Evolutionary conservation across 2,329 filamentous ascomycete species (phyloP).

Genomic region (Remersonia thermophila): DNA sequence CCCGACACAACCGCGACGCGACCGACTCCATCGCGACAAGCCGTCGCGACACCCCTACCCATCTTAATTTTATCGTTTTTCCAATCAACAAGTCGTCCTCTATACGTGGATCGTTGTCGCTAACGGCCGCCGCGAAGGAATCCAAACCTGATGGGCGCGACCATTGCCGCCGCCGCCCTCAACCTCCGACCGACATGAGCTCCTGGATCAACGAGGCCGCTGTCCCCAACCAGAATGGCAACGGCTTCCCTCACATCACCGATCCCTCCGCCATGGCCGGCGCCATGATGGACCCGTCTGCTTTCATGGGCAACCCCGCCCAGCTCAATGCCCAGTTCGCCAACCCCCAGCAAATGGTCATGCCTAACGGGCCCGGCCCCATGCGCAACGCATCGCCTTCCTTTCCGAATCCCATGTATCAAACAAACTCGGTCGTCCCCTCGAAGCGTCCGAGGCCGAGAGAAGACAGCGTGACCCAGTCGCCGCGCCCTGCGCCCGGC

Average conservation of each 20-base stretch:
- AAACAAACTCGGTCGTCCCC: constrained; percentile 75
- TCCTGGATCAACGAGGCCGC: constrained; percentile 61
- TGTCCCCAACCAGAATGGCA: constrained; percentile 58
- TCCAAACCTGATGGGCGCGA: constrained; percentile 34
- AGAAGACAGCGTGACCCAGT: constrained; percentile 76
- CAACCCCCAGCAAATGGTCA: constrained; percentile 47
- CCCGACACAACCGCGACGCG: constrained; percentile 26
- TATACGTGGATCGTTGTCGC: constrained; percentile 10
- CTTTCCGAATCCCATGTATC: constrained; percentile 67
- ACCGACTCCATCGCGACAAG: constrained; percentile 34
- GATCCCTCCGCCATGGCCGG: constrained; percentile 43
- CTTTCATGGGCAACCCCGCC: constrained; percentile 47
- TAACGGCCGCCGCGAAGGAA: constrained; percentile 5
- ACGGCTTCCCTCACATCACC: constrained; percentile 52
- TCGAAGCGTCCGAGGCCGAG: constrained; percentile 74
- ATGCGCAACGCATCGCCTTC: constrained; percentile 73
- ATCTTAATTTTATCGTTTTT: constrained; percentile 22
- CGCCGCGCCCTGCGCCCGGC: constrained; percentile 62
- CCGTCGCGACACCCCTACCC: constrained; percentile 35
- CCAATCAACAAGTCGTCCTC: constrained; percentile 30
- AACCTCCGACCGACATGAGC: constrained; percentile 44
- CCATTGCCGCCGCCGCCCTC: constrained; percentile 16
- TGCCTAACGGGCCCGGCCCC: constrained; percentile 67
- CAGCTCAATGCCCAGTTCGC: constrained; percentile 52
- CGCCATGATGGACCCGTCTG: constrained; percentile 53